Conservation (phyloP, 2,329 filamentous ascomycete species). For the Madurella fahalii region DNA sequence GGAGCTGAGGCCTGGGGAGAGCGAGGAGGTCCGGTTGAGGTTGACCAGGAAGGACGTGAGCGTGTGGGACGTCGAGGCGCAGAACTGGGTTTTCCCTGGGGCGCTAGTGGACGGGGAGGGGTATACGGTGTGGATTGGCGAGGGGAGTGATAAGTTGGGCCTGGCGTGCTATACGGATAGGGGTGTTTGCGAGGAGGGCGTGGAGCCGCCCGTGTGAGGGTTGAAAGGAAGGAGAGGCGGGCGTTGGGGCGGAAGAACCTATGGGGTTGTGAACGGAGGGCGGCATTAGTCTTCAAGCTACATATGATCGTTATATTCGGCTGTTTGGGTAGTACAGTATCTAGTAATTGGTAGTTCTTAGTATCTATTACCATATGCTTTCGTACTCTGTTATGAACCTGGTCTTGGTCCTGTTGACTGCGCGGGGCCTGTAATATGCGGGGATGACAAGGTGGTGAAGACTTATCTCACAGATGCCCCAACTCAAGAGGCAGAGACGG, state of each 20-base stretch:
- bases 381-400: background rate
- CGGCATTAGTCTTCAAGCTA: background rate
- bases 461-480: no score
- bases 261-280: background rate
- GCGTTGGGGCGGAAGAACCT: background rate
- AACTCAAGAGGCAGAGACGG: no score
- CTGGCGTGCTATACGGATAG: slow-evolving; percentile 40
- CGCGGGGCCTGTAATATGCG: background rate
- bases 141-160: slow-evolving; percentile 38
- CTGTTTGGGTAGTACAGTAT: background rate
- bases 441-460: no score
- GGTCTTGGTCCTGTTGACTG: background rate
- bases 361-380: background rate
- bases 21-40: slow-evolving; percentile 31
- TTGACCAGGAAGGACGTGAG: slow-evolving; percentile 43
- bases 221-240: background rate
- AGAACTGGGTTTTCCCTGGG: slow-evolving; percentile 49
- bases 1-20: slow-evolving; percentile 27
- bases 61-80: slow-evolving; percentile 45
- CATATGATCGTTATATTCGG: background rate
- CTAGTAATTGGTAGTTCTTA: background rate
- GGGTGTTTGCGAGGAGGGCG: slow-evolving; percentile 33
- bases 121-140: slow-evolving; percentile 45
- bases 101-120: slow-evolving; percentile 27
- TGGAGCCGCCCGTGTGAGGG: slow-evolving; percentile 33